Evolutionary conservation across 257 asterid species (phyloP), one percentile per base, ranked within the genome.

Genomic region (Solanum pennellii): DNA sequence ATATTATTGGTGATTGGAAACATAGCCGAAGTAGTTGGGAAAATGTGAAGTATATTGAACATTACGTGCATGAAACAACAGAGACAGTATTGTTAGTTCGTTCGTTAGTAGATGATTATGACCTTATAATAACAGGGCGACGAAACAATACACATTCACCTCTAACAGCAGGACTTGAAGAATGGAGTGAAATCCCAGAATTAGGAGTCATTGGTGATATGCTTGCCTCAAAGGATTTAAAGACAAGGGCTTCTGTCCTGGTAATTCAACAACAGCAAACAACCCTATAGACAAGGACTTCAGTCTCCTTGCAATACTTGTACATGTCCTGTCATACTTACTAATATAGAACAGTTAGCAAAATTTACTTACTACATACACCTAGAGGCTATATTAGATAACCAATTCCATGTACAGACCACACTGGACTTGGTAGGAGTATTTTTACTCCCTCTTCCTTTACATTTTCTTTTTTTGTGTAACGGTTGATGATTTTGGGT

Each of bases 111-210:
- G 87, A 87, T 33, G 88, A 89, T 9, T 89, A 45, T 52, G 91
- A 89, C 75, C 89, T 89, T 60, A 85, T 89, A 31, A 33, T 89
- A 62, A 88, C 86, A 11, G 91, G 91, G 68, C 66, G 88, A 89
- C 62, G 89, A 15, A 74, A 86, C 45, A 86, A 89, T 8, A 23
- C 35, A 4, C 56, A 83, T 66, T 82, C 71, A 49, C 33, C 89
- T 12, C 68, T 82, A 69, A 89, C 88, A n/a, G 3, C 31, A 44
- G 91, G 89, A 7, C 84, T 89, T 44, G 86, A 87, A 35, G 89
- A 86, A 21, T 89, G 91, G 91, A 86, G 89, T 49, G 89, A 89
- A 11, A 71, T 89, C 83, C 91, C 88, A 59, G 91, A 89, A 87
- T 33, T 89, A 29, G 91, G 89, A 9, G 25, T 75, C 76, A 47